Evolutionary conservation across 768 basidiomycete species (phyloP), one percentile per base, ranked within the genome.

Genomic region (Phanerochaete carnosa): DNA sequence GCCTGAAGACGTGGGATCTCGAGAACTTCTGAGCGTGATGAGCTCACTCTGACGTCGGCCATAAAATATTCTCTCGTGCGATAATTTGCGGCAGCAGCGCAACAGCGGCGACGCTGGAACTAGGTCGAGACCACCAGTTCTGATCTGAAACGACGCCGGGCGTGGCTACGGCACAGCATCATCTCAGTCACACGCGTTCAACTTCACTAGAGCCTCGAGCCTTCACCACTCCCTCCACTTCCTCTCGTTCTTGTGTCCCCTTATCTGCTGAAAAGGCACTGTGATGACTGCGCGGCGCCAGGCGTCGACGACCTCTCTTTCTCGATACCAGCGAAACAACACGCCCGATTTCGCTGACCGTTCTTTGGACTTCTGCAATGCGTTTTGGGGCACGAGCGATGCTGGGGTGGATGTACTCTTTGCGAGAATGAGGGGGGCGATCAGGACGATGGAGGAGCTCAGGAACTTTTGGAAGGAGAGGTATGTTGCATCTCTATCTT

Each of bases 401-500:
- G 89, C 82, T 39, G 95, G 95, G 16, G 94, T 92, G 63, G 93
- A 96, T 68, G 93, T 95, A 47, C 79, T 98, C 32, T 90, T 93
- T 71, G 89, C 94, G 32, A 83, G 94, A 62, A 90, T 96, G 87
- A 82, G 94, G 9, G 93, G 92, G 22, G 92, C 90, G 15, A 73
- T 82, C 19, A 83, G 92, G 72, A 95, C 94, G 1, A 85, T 91
- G 77, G 96, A 98, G 51, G 97, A 98, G 64, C 71, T 98, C 52
- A 83, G 81, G 65, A 83, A 77, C 46, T 95, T 92, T 69, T 97
- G 94, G 92, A 95, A 94, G 69, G 96, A 98, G 74, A 82, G 96
- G 95, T 95, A 63, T 61, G 86, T 76, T 12, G 23, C 19, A 19
- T 13, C 58, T 33, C 39, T 16, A n/a, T 25, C 19, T 26, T 29